Evolutionary conservation across 768 basidiomycete species (phyloP), one percentile per base, ranked within the genome.

Genomic region (Termitomyces sp.): DNA sequence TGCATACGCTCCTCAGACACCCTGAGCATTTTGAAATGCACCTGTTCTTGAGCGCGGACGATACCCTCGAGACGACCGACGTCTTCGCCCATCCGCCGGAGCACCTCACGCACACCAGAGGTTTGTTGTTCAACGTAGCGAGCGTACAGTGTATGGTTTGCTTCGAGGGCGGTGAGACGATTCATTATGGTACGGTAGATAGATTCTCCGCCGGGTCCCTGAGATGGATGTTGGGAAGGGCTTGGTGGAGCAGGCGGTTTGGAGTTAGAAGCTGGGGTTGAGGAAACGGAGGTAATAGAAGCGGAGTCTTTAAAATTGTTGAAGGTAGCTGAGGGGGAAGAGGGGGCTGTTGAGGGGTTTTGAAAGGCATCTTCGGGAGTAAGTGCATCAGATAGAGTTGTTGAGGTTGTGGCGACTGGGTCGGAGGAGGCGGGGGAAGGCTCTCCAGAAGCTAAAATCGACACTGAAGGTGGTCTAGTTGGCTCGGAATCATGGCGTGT

Each of bases 171-270:
- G 2, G 84, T 82, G 11, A 99, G 79, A 7, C 94, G 87, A 63
- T 97, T 96, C 85, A 95, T 95, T 63, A 98, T 99, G 13, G 88
- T 92, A 8, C 94, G 88, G 65, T 97, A 98, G 62, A 99, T 94
- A 2, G 93, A 95, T 69, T 99, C 97, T 24, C 91, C 92, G 13
- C 81, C 78, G 0, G 69, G 44, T 49, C 67, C 54, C 60, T 43
- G 63, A 60, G 53, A 66, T 55, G n/a, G 61, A 35, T 7, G 61
- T 44, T 20, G 67, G 56, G 28, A 51, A 14, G 49, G 26, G n/a
- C 49, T 61, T 24, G 16, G 26, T 40, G 36, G 18, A n/a, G 33
- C 24, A 11, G 22, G 38, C 13, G 52, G 35, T 30, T 52, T 52
- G 51, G 36, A n/a, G 18, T 40, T 24, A n/a, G 52, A n/a, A 40